Evolutionary conservation across 169 alveolate species (phyloP), one percentile per base, ranked within the genome.

Genomic region (Plasmodium knowlesi): DNA sequence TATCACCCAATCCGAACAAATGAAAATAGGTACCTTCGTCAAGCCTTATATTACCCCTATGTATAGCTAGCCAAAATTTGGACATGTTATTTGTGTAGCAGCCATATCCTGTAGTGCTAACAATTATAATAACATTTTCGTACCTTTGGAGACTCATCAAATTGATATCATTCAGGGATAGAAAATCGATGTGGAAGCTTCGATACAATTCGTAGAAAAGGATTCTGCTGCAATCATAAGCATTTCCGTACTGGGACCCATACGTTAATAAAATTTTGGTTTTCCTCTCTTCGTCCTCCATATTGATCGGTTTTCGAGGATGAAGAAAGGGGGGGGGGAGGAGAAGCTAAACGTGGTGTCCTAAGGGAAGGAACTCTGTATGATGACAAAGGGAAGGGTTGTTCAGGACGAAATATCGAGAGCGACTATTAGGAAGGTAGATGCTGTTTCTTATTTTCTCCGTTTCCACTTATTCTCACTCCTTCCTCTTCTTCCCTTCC

Each of bases 31-130:
- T 89, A 80, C 71, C 41, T 28, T 79, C 90, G 53, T 80, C 50
- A 89, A 89, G 80, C 25, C 73, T 67, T 9, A 70, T 8, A 10
- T 89, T 79, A 34, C 30, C 53, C 22, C 46, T 89, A 41, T 80
- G 70, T 53, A 89, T 46, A 67, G 43, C 67, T 32, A 54, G 25
- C 94, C 94, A 89, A 80, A 89, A 89, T 4, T 57, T 28, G 0
- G 84, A 79, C 91, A 89, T 89, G 19, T 89, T 67, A 10, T 79
- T 82, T 67, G 94, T 37, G 72, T 19, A 70, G 39, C 46, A 80
- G 30, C 94, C 94, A 89, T 89, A 89, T 34, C 94, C 94, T 16
- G 94, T 89, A 3, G 94, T 89, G 73, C 94, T 89, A 28, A 89
- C 94, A 80, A 89, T 89, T 3, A 89, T 67, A 22, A 89, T 79